Evolutionary conservation across 2,329 filamentous ascomycete species (phyloP), one percentile per base, ranked within the genome.

Genomic region (Hypoxylon sp.): DNA sequence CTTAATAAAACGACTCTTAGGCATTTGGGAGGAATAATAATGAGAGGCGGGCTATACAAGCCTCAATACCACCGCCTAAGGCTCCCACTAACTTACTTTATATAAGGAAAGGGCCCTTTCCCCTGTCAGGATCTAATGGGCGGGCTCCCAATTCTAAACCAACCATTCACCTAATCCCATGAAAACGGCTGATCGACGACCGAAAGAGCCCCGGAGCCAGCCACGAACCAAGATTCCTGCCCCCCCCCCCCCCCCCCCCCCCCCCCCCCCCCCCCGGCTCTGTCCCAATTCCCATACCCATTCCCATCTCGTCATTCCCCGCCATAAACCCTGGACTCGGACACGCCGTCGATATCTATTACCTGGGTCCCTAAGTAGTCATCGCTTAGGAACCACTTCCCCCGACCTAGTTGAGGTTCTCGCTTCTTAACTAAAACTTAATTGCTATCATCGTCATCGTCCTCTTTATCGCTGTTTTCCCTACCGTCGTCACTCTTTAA

Each of bases 281-380:
- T 36, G 30, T 55, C 17, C 46, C 34, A 17, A 41, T 48, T 7
- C 13, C 11, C 36, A 48, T 52, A 46, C 53, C 36, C 48, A 64
- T 63, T 64, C 56, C 65, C 52, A 68, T 49, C 57, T 60, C 50
- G 65, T 61, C 60, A 68, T 68, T 60, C 57, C 61, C 61, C 61
- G 57, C 57, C 41, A 51, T 57, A 56, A 50, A 46, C 49, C 62
- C 48, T 38, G 56, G 41, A 60, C 30, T 65, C 51, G 52, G 58
- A 51, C 38, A 62, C 46, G 46, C 58, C 51, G 36, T 48, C 36
- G 43, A 19, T 38, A 64, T 57, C 50, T 45, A 58, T 60, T 50
- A 57, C 13, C 28, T 43, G 30, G n/a, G 13, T 25, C 25, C 36
- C 32, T 25, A 59, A 45, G 56, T 46, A 46, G 49, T 53, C 36